These are phyloP conservation scores for Trichophyton rubrum DNA, from an alignment of 2,329 filamentous ascomycete genomes.

Conservation along the genomic window DNA sequence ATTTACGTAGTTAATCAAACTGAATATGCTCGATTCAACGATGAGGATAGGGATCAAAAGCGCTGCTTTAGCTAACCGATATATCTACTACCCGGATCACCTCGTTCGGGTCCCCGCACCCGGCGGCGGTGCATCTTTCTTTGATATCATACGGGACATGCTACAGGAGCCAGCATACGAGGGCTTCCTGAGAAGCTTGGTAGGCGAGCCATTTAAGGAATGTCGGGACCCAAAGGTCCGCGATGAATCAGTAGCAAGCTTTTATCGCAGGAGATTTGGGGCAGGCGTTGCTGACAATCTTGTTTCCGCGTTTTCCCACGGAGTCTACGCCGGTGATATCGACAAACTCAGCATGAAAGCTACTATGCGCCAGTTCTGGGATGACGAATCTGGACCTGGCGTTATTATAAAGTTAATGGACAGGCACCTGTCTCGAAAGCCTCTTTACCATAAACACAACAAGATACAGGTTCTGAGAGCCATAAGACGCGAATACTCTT, in stretches of 20 bases:
- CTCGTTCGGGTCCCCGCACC: conserved; percentile 51
- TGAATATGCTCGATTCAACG: conserved; percentile 43
- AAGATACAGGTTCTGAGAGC: neutral
- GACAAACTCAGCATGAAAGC: conserved; percentile 63
- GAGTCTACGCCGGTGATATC: conserved; percentile 85
- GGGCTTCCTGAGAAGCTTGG: conserved; percentile 29
- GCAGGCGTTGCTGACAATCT: conserved; percentile 55
- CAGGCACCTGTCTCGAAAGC: neutral
- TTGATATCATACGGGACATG: conserved; percentile 22
- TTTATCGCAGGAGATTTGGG: conserved; percentile 45
- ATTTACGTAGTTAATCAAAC: conserved; percentile 24
- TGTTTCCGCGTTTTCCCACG: conserved; percentile 63
- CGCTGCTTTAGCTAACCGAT: conserved; percentile 52
- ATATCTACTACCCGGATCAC: conserved; percentile 78
- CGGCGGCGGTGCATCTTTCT: conserved; percentile 16
- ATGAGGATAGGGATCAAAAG: conserved; percentile 40
- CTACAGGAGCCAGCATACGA: conserved; percentile 45
- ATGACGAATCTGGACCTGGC: conserved; percentile 16
- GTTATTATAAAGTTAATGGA: neutral
- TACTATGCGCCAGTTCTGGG: conserved; percentile 40
- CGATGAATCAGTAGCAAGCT: conserved; percentile 63
- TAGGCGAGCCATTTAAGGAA: conserved; percentile 57
- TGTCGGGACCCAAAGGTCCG: conserved; percentile 47
- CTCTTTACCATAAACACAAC: neutral
- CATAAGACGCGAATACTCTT: neutral